Percentiles rank a stretch among this genome's conserved stretches.
phyloP scores from a whole-genome alignment of 495 filamentous ascomycete genomes.

The Amphirosellinia nigrospora region DNA sequence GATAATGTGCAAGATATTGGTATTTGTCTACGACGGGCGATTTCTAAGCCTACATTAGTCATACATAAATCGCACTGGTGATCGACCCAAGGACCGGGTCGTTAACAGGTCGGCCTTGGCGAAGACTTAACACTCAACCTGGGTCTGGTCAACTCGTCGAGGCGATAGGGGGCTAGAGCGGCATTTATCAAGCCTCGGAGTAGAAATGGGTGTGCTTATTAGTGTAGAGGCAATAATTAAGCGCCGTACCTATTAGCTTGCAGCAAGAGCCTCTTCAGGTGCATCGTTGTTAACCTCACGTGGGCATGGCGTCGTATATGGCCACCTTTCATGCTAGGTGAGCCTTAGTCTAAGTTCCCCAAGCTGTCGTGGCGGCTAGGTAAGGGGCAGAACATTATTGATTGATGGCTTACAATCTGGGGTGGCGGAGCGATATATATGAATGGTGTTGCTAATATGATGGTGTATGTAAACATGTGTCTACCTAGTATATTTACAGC shows the following conservation, averaged over 20 bases:
- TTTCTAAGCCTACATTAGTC: background rate
- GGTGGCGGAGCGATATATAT: background rate
- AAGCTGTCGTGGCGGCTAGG: background rate
- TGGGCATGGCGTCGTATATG: background rate
- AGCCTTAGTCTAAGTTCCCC: too few species aligned
- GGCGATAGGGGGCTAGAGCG: background rate
- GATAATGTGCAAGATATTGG: background rate
- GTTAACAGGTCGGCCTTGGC: background rate
- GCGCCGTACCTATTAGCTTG: background rate
- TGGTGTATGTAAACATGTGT: background rate
- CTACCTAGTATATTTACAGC: too few species aligned
- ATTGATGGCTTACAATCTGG: background rate
- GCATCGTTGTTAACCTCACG: background rate
- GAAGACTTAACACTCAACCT: background rate
- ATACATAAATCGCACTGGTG: background rate
- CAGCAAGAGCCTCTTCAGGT: background rate
- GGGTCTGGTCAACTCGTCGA: background rate
- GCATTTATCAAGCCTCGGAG: background rate
- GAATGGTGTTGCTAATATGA: background rate
- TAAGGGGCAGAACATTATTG: background rate
- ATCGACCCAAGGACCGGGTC: background rate
- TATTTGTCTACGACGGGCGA: background rate
- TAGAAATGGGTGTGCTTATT: background rate
- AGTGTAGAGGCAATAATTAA: background rate
- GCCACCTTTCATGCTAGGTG: too few species aligned